Evolutionary conservation across 148 eudicot species (phyloP).

Genomic region (Camellia japonica): DNA sequence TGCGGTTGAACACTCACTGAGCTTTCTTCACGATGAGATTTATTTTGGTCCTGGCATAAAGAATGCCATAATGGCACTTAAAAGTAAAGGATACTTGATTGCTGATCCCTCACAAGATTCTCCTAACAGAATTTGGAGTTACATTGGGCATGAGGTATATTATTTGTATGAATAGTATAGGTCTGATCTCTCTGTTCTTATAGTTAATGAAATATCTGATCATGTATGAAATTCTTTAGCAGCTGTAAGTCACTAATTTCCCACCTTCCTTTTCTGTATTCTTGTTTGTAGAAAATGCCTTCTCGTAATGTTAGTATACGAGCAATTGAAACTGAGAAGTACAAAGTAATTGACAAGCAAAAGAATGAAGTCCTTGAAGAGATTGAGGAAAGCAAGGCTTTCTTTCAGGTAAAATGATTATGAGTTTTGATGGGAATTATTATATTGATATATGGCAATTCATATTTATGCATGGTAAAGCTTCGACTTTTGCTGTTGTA

Average conservation of each 20-base stretch:
- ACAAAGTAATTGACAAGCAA: conserved; percentile 72
- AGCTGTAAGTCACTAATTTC: background rate
- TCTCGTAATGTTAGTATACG: conserved; percentile 69
- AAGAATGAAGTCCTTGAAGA: conserved; percentile 83
- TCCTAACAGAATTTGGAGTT: conserved; percentile 63
- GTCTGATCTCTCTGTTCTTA: background rate
- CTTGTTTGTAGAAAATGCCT: conserved; percentile 59
- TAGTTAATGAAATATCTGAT: background rate
- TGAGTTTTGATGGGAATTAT: background rate
- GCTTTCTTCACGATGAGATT: conserved; percentile 67
- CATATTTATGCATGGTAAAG: background rate
- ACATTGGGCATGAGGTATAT: conserved; percentile 82
- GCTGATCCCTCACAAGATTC: conserved; percentile 55
- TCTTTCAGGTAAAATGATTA: conserved; percentile 69
- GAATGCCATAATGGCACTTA: conserved; percentile 46
- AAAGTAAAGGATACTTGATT: conserved; percentile 60
- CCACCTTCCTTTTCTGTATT: background rate
- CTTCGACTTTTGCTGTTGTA: background rate
- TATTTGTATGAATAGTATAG: background rate
- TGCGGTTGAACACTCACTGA: conserved; percentile 78
- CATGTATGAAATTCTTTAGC: background rate
- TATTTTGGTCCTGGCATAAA: conserved; percentile 76
- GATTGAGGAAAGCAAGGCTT: conserved; percentile 96
- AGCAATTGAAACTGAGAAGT: conserved; percentile 82
- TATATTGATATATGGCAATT: background rate